phyloP scores from a whole-genome alignment of 208 protist species.

The Leishmania turanica region DNA sequence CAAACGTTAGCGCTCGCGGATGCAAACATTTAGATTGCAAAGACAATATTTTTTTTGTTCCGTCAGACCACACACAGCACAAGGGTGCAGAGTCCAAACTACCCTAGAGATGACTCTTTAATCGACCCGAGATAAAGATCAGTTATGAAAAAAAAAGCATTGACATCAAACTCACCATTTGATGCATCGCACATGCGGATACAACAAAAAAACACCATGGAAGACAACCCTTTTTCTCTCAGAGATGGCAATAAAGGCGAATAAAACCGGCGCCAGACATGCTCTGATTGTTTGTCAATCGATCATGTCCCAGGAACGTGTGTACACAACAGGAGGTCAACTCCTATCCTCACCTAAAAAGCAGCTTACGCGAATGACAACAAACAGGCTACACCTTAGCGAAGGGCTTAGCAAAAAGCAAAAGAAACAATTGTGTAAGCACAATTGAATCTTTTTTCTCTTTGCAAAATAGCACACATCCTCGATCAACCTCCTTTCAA shows the following conservation, averaged over 20 bases:
- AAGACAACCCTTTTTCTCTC: not conserved
- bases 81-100: not conserved
- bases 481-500: not conserved
- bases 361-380: not conserved
- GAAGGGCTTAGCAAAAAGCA: not conserved
- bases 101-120: not conserved
- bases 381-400: not conserved
- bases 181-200: not conserved
- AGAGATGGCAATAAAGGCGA: not conserved
- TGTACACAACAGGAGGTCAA: not conserved
- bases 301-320: not conserved
- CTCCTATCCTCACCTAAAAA: not conserved
- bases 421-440: not conserved
- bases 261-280: not conserved
- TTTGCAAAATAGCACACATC: not conserved
- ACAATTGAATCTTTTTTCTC: not conserved
- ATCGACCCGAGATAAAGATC: not conserved
- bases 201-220: not conserved
- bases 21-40: too few species aligned
- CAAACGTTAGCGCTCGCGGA: too few species aligned
- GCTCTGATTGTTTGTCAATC: not conserved
- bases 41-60: not conserved
- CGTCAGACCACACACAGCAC: not conserved
- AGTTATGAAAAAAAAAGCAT: constrained; percentile 15
- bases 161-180: not conserved